Conservation (phyloP, 1,139 yeast species). For the Groenewaldozyma auringiensis region DNA sequence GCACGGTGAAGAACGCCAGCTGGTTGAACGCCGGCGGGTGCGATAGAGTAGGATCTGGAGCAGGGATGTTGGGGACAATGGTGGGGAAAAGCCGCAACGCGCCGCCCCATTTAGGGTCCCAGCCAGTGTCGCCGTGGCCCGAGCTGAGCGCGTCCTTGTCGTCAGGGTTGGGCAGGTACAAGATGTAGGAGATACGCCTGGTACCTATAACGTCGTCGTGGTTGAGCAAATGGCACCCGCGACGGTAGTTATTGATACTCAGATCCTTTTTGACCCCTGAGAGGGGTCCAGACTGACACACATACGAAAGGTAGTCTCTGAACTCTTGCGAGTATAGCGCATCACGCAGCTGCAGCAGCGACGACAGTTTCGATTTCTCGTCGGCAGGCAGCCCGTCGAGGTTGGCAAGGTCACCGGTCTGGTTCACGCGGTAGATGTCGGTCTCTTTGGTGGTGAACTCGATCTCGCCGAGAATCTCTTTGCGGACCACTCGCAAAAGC, state of each 20-base stretch:
- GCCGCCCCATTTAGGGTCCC: constrained; percentile 92
- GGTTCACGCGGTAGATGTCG: constrained; percentile 90
- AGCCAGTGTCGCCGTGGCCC: constrained; percentile 27
- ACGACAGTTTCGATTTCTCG: constrained; percentile 66
- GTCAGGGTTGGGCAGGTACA: constrained; percentile 87
- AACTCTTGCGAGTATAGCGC: constrained; percentile 83
- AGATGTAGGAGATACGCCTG: constrained; percentile 82
- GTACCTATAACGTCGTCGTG: constrained; percentile 98
- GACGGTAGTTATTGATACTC: constrained; percentile 83
- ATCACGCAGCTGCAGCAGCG: constrained; percentile 66
- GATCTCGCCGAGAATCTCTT: constrained; percentile 73
- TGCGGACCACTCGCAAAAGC: constrained; percentile 67
- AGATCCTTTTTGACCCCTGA: constrained; percentile 88
- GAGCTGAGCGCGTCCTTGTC: background rate
- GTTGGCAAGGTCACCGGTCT: constrained; percentile 93
- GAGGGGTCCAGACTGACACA: constrained; percentile 83
- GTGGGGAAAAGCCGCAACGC: constrained; percentile 82
- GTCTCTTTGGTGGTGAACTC: constrained; percentile 94
- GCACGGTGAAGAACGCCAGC: constrained; percentile 90
- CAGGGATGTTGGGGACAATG: constrained; percentile 82
- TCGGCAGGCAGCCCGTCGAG: constrained; percentile 74
- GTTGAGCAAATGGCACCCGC: constrained; percentile 87
- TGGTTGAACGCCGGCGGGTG: constrained; percentile 93
- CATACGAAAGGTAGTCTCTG: constrained; percentile 69
- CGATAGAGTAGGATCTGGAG: constrained; percentile 60